Evolutionary conservation across 2,329 filamentous ascomycete genomes (phyloP).

Genomic region (Arthrobotrys megalospora): DNA sequence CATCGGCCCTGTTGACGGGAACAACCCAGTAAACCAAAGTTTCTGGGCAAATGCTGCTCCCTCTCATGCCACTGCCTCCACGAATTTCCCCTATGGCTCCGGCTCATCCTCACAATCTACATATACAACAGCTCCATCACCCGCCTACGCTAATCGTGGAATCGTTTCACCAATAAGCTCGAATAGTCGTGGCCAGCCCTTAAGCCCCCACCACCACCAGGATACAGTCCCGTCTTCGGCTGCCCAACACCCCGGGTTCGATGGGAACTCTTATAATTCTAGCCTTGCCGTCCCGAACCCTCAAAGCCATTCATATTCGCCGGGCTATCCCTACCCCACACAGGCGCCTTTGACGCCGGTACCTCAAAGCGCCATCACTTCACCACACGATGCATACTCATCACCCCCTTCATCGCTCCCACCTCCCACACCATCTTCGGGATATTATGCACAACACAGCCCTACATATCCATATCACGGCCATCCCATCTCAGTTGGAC

Average conservation of each 20-base stretch:
- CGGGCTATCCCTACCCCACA: constrained; percentile 35
- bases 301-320: constrained; percentile 43
- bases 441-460: constrained; percentile 54
- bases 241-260: constrained; percentile 31
- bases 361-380: constrained; percentile 33
- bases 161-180: constrained; percentile 49
- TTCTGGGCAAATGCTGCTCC: constrained; percentile 53
- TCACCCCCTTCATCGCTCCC: constrained; percentile 55
- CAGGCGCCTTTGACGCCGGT: constrained; percentile 52
- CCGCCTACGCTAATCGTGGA: constrained; percentile 36
- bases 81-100: constrained; percentile 47
- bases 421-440: constrained; percentile 54
- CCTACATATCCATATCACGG: constrained; percentile 48
- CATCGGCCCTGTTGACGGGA: constrained; percentile 44
- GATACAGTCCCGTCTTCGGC: constrained; percentile 39
- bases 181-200: constrained; percentile 40
- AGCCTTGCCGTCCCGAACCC: constrained; percentile 39
- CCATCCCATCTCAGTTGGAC: constrained; percentile 42
- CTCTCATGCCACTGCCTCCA: constrained; percentile 29
- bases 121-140: constrained; percentile 39
- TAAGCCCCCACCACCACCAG: constrained; percentile 57
- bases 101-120: constrained; percentile 39
- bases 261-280: constrained; percentile 41
- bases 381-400: constrained; percentile 55
- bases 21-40: constrained; percentile 42